Evolutionary conservation across 345 rosid genomes (phyloP).

Genomic region (Triadica sebifera): DNA sequence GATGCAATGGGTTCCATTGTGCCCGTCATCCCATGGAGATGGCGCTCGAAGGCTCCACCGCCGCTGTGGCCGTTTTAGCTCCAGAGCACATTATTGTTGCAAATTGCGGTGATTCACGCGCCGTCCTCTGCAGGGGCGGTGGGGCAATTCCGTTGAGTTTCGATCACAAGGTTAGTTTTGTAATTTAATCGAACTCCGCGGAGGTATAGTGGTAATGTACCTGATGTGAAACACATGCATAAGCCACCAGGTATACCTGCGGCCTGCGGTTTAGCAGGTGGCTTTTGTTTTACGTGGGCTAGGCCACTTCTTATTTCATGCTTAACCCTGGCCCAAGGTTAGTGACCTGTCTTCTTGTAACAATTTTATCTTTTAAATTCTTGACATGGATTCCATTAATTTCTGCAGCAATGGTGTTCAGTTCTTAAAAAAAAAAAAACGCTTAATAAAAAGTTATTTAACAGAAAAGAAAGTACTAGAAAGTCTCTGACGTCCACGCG

Average conservation of each 20-base stretch:
- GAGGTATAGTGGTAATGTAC: background rate
- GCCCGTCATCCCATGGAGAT: conserved; percentile 40
- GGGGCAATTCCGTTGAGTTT: conserved; percentile 44
- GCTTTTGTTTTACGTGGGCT: background rate
- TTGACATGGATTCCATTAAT: background rate
- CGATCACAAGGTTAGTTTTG: conserved; percentile 57
- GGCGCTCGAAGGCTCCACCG: conserved; percentile 52
- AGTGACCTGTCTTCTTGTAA: background rate
- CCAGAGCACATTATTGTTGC: conserved; percentile 44
- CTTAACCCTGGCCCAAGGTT: background rate
- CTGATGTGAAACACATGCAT: background rate
- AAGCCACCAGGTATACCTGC: background rate
- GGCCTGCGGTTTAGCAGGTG: background rate
- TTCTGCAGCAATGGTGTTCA: too few relatives aligned
- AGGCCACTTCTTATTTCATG: background rate
- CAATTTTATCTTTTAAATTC: background rate
- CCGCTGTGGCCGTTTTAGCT: conserved; percentile 45
- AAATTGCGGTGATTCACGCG: conserved; percentile 68
- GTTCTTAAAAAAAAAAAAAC: too few relatives aligned
- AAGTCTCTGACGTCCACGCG: too few relatives aligned
- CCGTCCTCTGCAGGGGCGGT: conserved; percentile 56
- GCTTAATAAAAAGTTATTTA: too few relatives aligned
- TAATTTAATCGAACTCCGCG: background rate
- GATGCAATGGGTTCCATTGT: conserved; percentile 30
- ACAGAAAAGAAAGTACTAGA: too few relatives aligned